Base-by-base conservation (phyloP, 495 filamentous ascomycete genomes). In the Aspergillus asperescens region DNA sequence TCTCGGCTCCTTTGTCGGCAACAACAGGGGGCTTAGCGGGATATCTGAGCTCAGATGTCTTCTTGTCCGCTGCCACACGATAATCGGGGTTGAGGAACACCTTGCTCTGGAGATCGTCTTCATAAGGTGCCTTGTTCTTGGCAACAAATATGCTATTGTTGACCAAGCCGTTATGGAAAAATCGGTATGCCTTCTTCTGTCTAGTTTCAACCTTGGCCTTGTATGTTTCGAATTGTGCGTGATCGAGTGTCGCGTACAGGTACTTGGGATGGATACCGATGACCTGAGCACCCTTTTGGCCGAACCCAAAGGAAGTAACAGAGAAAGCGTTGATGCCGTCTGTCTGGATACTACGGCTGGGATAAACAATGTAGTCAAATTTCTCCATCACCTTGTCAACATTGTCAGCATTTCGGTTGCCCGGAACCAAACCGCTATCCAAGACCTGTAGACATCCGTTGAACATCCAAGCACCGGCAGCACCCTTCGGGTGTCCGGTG, bases 381-480 rank as follows among this genome's bases (percentile, higher is more conserved):
- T 96, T 80, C 77, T 97, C 91, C 83, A 99, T 90, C 50, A 89
- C 83, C 70, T 89, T 80, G 69, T 97, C 93, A 18, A 99, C 83
- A 64, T 99, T 99, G 75, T 99, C 93, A 42, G 93, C 93, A 60
- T 99, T 99, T 57, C 90, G 83, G 75, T 99, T 99, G 44, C 93
- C 93, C 6, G 93, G 93, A 44, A 99, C 93, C 15, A 97, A 74
- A 58, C 93, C 93, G 39, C 78, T 85, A 72, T 96, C 94, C 59
- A 99, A 77, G 45, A 95, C 89, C 70, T 99, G 93, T 65, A 99
- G 72, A 65, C 88, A 89, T 55, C 93, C 93, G 74, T 99, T 99
- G 79, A 97, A 86, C 93, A 97, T 97, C 92, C 92, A 99, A 38
- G 91, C 93, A 70, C 93, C 93, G 43, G 93, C 93, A 62, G 93